Conservation (phyloP, 164 flowering plant species). For the Nymphaea colorata region DNA sequence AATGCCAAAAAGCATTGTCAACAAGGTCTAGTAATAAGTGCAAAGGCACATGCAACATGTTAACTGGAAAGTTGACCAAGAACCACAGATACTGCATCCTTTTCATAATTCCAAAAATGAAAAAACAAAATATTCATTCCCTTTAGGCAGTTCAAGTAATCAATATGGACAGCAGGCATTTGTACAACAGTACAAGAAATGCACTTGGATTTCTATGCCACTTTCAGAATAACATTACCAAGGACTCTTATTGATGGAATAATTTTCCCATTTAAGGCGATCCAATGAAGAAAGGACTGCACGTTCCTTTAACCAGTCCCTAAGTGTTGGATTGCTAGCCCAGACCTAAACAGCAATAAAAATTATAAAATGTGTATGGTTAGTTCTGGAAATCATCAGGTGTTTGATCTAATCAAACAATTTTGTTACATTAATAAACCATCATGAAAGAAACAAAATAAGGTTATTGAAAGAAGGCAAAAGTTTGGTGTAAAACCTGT, state of each 20-base stretch:
- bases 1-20: too few relatives aligned
- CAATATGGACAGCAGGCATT: too few relatives aligned
- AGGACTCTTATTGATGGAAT: conserved; percentile 70
- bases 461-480: background rate
- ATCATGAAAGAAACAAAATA: background rate
- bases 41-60: too few relatives aligned
- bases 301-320: conserved; percentile 72
- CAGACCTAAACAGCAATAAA: conserved; percentile 40
- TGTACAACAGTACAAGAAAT: too few relatives aligned
- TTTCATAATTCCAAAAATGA: too few relatives aligned
- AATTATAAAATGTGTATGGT: conserved; percentile 3
- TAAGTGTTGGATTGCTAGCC: conserved; percentile 66
- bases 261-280: conserved; percentile 70
- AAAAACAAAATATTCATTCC: too few relatives aligned
- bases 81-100: too few relatives aligned
- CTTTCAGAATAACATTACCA: conserved; percentile 34
- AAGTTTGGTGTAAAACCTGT: conserved; percentile 38
- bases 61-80: too few relatives aligned
- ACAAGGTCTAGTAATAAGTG: too few relatives aligned
- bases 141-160: too few relatives aligned
- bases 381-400: background rate
- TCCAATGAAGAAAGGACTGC: conserved; percentile 47
- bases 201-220: too few relatives aligned
- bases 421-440: background rate
- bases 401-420: background rate